Evolutionary conservation across 2,329 filamentous ascomycete species (phyloP).

Genomic region (Talaromyces atroroseus): DNA sequence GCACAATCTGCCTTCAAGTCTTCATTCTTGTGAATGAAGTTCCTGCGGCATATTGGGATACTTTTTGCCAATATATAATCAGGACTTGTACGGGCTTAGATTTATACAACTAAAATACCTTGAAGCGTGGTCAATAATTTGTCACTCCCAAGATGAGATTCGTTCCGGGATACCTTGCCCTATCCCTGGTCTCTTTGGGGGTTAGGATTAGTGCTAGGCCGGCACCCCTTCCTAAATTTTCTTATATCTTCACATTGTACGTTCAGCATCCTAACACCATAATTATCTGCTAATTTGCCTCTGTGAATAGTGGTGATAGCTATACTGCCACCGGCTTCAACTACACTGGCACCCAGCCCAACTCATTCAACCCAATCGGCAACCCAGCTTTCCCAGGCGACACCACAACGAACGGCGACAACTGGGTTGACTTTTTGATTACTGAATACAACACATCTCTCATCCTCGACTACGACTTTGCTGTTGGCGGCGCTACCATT

Average conservation of each 20-base stretch:
- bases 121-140: too few relatives aligned
- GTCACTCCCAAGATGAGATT: too few relatives aligned
- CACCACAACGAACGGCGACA: conserved; percentile 47
- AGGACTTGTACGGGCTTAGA: too few relatives aligned
- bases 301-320: conserved; percentile 47
- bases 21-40: too few relatives aligned
- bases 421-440: conserved; percentile 50
- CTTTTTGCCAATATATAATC: too few relatives aligned
- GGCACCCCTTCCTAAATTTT: too few relatives aligned
- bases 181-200: too few relatives aligned
- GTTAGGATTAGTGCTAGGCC: too few relatives aligned
- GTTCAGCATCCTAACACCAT: not conserved
- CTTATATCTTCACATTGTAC: not conserved
- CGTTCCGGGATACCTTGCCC: too few relatives aligned
- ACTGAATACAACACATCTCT: conserved; percentile 44
- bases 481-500: conserved; percentile 51
- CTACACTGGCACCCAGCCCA: conserved; percentile 47
- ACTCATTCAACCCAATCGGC: conserved; percentile 52
- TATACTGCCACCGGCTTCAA: conserved; percentile 59
- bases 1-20: too few relatives aligned
- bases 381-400: conserved; percentile 51
- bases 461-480: conserved; percentile 50
- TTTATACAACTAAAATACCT: too few relatives aligned
- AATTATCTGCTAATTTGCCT: not conserved
- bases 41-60: too few relatives aligned